These are phyloP conservation scores for Wallacemonas sp. DNA, from an alignment of 208 protist species.

Conservation along the genomic window DNA sequence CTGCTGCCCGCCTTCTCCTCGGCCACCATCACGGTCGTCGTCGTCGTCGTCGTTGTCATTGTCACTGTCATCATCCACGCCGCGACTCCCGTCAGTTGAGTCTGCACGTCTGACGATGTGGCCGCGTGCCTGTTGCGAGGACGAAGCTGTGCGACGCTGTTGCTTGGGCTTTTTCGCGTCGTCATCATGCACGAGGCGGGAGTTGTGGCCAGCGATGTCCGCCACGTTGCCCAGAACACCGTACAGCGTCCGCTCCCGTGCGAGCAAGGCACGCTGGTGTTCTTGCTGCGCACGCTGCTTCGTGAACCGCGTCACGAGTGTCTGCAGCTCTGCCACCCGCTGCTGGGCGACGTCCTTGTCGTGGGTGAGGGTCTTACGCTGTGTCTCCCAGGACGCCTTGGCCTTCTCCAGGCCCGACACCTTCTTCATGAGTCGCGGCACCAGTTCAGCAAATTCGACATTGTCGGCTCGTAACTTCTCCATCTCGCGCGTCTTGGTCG, in stretches of 20 bases:
- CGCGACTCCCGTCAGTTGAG: no score
- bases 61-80: background rate
- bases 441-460: conserved; percentile 39
- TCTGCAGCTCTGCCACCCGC: conserved; percentile 6
- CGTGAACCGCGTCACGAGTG: background rate
- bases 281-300: background rate
- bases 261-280: background rate
- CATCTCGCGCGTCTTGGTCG: conserved; percentile 12
- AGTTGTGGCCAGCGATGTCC: background rate
- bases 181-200: background rate
- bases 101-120: no score
- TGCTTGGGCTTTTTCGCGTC: no score
- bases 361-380: background rate
- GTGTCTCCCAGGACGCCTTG: conserved; percentile 25
- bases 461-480: conserved; percentile 25
- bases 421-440: conserved; percentile 45
- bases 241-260: conserved; percentile 1
- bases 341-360: conserved; percentile 11
- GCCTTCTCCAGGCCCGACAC: conserved; percentile 40
- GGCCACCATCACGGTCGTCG: no score
- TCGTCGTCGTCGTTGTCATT: background rate
- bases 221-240: background rate
- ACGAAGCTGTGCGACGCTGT: background rate
- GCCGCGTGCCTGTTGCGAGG: conserved; percentile 1
- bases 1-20: no score